Evolutionary conservation across 495 filamentous ascomycete species (phyloP), one percentile per base, ranked within the genome.

Genomic region (Hypoxylon fragiforme): DNA sequence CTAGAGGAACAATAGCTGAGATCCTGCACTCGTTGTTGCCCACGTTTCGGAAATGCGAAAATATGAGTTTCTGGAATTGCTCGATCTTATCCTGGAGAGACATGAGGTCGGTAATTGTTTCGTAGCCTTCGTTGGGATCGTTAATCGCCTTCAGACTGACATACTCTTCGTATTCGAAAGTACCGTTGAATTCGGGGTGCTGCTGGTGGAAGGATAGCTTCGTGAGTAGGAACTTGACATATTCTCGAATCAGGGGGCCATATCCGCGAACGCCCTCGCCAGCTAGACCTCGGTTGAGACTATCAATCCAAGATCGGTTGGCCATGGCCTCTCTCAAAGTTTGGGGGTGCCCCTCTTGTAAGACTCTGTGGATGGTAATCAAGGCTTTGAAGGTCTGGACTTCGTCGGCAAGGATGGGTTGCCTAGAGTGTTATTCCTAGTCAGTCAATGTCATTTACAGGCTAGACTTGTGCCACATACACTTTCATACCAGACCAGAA

Each of bases 401-500:
- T 74, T 95, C 90, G 70, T 97, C 95, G 73, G 94, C 92, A 44
- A 96, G 80, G 61, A 98, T 89, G 21, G 94, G 94, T 72, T 97
- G 94, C 62, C 90, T 95, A 56, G 21, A 34, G 24, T 40, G 30
- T 18, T 13, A 50, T 32, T 11, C 16, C 36, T 31, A 11, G 50
- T 70, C 51, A 69, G 60, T 50, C 19, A 11, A n/a, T 22, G 21
- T 11, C 4, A 39, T 28, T 7, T 20, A 45, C 34, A 46, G 14
- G 30, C 32, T 14, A 32, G 1, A 22, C 37, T 26, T 35, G 2
- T 19, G 45, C 50, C 35, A 74, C 87, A 53, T 78, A 94, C 87
- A 98, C 94, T 84, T 98, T 98, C 86, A 98, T 95, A 67, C 90
- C 91, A 39, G 89, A 85, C 94, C 94, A 98, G 75, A 98, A 98